These are phyloP conservation scores for Candida maesae DNA, from an alignment of 805 yeast genomes.

Conservation along the genomic window DNA sequence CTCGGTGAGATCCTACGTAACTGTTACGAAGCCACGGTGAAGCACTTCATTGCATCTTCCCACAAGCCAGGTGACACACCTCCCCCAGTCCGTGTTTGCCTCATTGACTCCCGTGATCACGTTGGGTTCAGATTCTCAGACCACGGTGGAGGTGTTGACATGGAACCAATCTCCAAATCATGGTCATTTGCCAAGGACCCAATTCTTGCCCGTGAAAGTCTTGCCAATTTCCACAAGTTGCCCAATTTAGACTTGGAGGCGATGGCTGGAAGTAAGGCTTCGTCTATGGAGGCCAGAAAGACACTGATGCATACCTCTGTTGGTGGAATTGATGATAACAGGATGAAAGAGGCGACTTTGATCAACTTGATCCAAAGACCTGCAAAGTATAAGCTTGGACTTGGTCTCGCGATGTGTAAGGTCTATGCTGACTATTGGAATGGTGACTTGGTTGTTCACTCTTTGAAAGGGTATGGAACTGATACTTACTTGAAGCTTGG, in stretches of 20 bases:
- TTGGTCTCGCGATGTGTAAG: constrained; percentile 89
- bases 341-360: constrained; percentile 42
- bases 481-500: constrained; percentile 80
- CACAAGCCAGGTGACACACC: constrained; percentile 39
- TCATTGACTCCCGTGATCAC: constrained; percentile 61
- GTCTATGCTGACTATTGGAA: constrained; percentile 97
- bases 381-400: constrained; percentile 70
- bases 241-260: constrained; percentile 53
- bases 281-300: constrained; percentile 28
- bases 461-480: constrained; percentile 88
- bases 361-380: constrained; percentile 67
- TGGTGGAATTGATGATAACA: constrained; percentile 33
- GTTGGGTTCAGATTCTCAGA: constrained; percentile 80
- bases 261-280: constrained; percentile 3
- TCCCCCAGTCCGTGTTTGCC: constrained; percentile 74
- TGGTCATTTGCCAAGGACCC: constrained; percentile 88
- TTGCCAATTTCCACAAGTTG: constrained; percentile 62
- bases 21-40: constrained; percentile 76
- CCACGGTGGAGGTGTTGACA: constrained; percentile 82
- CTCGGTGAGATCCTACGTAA: constrained; percentile 87
- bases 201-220: constrained; percentile 51
- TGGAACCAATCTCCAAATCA: constrained; percentile 53
- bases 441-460: constrained; percentile 77
- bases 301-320: constrained; percentile 38
- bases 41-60: constrained; percentile 34